Conservation (phyloP, 371 early-diverging fungal genomes). For the Lichtheimia hyalospora region DNA sequence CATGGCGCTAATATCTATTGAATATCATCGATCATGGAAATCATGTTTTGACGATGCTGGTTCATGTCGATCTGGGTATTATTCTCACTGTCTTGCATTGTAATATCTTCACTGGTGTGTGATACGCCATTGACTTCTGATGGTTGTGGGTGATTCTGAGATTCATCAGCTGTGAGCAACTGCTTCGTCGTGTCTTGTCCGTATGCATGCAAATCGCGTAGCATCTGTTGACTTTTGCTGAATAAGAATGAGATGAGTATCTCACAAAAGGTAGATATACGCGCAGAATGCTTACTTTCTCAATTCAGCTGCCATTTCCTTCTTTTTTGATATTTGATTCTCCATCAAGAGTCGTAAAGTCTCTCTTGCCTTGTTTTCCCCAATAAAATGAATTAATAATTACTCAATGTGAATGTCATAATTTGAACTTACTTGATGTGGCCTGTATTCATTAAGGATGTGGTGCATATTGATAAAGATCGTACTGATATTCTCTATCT, state of each 20-base stretch:
- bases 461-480: constrained; percentile 77
- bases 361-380: constrained; percentile 53
- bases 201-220: constrained; percentile 15
- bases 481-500: constrained; percentile 64
- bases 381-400: neutral
- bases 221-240: constrained; percentile 24
- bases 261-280: neutral
- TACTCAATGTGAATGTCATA: neutral
- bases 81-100: constrained; percentile 2
- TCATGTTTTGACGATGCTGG: neutral
- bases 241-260: neutral
- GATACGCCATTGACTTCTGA: neutral
- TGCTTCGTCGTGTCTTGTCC: constrained; percentile 13
- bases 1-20: neutral
- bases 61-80: neutral
- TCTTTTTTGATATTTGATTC: constrained; percentile 63
- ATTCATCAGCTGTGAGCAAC: constrained; percentile 1
- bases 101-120: neutral
- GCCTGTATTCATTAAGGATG: constrained; percentile 70
- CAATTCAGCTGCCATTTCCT: constrained; percentile 50
- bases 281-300: constrained; percentile 43
- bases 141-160: neutral
- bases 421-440: constrained; percentile 54
- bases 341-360: constrained; percentile 71
- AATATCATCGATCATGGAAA: constrained; percentile 6